Conservation (phyloP, 768 basidiomycete genomes). For the Leccinum arenicola region DNA sequence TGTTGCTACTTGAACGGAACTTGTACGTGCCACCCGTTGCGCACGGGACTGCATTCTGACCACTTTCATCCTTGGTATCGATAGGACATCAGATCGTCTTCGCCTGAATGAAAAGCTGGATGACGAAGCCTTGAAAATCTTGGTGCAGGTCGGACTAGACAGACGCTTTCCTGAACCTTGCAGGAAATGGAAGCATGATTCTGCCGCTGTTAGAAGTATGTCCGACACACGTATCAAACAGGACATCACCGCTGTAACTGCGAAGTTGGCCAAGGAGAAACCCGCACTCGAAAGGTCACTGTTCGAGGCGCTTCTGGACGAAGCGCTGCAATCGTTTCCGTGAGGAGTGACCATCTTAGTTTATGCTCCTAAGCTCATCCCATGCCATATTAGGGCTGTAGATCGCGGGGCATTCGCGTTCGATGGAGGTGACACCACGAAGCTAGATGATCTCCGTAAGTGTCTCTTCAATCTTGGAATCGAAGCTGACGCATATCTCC, state of each 20-base stretch:
- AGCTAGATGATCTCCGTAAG: conserved; percentile 3
- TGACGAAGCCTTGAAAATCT: conserved; percentile 24
- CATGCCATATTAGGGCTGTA: conserved; percentile 10
- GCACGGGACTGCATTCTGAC: not conserved
- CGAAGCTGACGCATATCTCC: not conserved
- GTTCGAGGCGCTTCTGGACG: conserved; percentile 26
- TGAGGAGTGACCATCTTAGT: conserved; percentile 1
- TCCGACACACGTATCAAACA: rapidly evolving
- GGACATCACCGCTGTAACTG: not conserved
- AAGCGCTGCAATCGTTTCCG: conserved; percentile 22
- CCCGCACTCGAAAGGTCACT: conserved; percentile 16
- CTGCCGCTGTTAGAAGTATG: not conserved
- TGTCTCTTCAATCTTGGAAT: not conserved
- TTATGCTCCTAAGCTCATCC: not conserved
- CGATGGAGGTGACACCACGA: not conserved
- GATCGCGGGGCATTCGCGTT: conserved; percentile 15
- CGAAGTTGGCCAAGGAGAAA: conserved; percentile 6
- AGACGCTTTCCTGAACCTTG: conserved; percentile 25
- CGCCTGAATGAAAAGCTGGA: conserved; percentile 23
- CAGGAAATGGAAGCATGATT: conserved; percentile 21
- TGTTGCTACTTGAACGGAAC: conserved; percentile 11
- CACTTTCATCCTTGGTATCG: not conserved
- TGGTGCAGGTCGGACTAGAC: conserved; percentile 29
- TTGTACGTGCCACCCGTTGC: conserved; percentile 18
- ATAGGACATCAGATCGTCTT: conserved; percentile 26